phyloP scores from a whole-genome alignment of 805 yeast species.

The Barnettozyma wickerhamii region DNA sequence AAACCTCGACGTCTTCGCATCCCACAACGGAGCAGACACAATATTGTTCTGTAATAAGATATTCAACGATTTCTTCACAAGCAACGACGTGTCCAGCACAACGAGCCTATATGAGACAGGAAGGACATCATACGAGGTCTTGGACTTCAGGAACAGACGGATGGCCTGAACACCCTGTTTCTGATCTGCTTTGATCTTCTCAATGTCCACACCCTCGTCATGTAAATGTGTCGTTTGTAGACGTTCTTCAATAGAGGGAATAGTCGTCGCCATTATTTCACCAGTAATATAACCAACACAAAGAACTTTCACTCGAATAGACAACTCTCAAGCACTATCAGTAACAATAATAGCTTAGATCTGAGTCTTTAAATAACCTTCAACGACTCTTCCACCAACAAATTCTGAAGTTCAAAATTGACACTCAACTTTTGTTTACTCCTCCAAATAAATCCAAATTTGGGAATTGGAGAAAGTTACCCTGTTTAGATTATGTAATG shows the following conservation, averaged over 20 bases:
- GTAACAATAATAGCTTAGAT: no score
- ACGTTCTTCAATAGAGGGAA: slow-evolving; percentile 24
- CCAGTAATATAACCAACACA: no score
- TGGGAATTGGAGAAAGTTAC: no score
- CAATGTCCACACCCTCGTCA: slow-evolving; percentile 8
- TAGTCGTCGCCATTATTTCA: slow-evolving; percentile 9
- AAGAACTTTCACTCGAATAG: no score
- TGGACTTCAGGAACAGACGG: slow-evolving; percentile 76
- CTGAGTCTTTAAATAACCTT: no score
- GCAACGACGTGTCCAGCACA: slow-evolving; percentile 85
- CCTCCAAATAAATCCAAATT: no score
- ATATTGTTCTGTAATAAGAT: slow-evolving; percentile 89
- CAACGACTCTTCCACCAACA: no score
- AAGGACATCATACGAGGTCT: slow-evolving; percentile 92
- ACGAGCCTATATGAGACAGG: slow-evolving; percentile 93
- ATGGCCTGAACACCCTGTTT: slow-evolving; percentile 76
- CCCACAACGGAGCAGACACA: slow-evolving; percentile 97
- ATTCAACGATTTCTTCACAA: slow-evolving; percentile 86
- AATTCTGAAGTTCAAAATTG: no score
- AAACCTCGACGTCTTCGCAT: slow-evolving; percentile 79
- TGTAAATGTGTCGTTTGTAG: slow-evolving; percentile 22
- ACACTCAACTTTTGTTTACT: no score
- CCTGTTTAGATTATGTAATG: no score
- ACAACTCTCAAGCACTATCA: no score
- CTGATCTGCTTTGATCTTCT: slow-evolving; percentile 34